Conservation (phyloP, 108 stramenopile genomes). For the Cyclotella sp. region DNA sequence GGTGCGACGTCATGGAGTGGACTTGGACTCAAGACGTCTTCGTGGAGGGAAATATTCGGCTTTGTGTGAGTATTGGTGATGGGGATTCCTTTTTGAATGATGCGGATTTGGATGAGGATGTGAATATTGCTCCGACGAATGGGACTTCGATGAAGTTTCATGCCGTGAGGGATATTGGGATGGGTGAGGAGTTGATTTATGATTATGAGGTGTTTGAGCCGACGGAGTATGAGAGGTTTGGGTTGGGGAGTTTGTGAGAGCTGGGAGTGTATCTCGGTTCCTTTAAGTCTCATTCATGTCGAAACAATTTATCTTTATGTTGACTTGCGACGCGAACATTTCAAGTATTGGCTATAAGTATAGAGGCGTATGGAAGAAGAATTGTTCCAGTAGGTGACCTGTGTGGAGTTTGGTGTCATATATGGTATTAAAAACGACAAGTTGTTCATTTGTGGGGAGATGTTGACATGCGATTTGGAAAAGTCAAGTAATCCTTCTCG, state of each 20-base stretch:
- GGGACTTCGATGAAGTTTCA: conserved; percentile 2
- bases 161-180: conserved; percentile 3
- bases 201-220: conserved; percentile 20
- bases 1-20: conserved; percentile 13
- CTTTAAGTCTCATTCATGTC: too few relatives aligned
- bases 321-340: too few relatives aligned
- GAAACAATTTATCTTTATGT: too few relatives aligned
- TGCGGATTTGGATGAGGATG: conserved; percentile 8
- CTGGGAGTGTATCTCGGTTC: too few relatives aligned
- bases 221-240: conserved; percentile 8
- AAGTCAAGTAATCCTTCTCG: too few relatives aligned
- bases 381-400: too few relatives aligned
- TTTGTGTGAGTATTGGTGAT: conserved; percentile 10
- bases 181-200: conserved; percentile 11
- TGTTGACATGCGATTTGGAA: too few relatives aligned
- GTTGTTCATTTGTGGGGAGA: too few relatives aligned
- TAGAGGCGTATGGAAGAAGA: too few relatives aligned
- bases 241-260: not conserved
- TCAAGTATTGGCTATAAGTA: too few relatives aligned
- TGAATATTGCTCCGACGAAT: conserved; percentile 7
- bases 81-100: conserved; percentile 11
- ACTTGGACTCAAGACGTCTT: not conserved
- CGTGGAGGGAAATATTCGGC: not conserved
- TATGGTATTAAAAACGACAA: too few relatives aligned
- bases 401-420: too few relatives aligned